phyloP scores from a whole-genome alignment of 768 basidiomycete species.

The Amanita pseudoporphyria region DNA sequence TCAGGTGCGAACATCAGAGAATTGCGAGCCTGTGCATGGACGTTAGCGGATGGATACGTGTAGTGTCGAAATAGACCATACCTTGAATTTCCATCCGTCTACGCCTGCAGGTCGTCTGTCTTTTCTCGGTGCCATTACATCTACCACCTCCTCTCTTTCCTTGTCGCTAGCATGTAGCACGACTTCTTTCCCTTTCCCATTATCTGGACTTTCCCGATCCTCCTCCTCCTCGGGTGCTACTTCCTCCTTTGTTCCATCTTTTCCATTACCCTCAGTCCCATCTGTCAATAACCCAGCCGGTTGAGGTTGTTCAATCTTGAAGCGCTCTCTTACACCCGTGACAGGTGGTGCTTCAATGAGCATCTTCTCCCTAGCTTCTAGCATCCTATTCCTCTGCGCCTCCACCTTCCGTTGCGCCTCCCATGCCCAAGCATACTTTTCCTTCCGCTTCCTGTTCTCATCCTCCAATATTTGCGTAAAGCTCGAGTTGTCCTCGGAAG shows the following conservation, averaged over 20 bases:
- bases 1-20: constrained; percentile 94
- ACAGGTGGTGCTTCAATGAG: constrained; percentile 58
- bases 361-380: constrained; percentile 60
- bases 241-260: constrained; percentile 18
- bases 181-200: constrained; percentile 13
- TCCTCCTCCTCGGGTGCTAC: constrained; percentile 13
- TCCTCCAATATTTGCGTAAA: constrained; percentile 88
- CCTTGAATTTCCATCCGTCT: constrained; percentile 80
- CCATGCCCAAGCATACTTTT: constrained; percentile 90
- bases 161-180: constrained; percentile 17
- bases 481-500: constrained; percentile 96
- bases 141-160: constrained; percentile 28
- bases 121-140: constrained; percentile 77
- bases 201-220: constrained; percentile 15
- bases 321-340: constrained; percentile 57
- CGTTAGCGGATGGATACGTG: constrained; percentile 1
- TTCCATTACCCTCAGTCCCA: constrained; percentile 16
- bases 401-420: constrained; percentile 82
- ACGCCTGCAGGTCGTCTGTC: constrained; percentile 65
- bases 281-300: constrained; percentile 45
- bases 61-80: constrained; percentile 14
- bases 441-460: constrained; percentile 77
- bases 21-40: constrained; percentile 67
- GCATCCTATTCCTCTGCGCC: constrained; percentile 49
- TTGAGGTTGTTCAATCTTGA: constrained; percentile 51